phyloP scores from a whole-genome alignment of 768 basidiomycete genomes.

The Clitopilus hobsonii region DNA sequence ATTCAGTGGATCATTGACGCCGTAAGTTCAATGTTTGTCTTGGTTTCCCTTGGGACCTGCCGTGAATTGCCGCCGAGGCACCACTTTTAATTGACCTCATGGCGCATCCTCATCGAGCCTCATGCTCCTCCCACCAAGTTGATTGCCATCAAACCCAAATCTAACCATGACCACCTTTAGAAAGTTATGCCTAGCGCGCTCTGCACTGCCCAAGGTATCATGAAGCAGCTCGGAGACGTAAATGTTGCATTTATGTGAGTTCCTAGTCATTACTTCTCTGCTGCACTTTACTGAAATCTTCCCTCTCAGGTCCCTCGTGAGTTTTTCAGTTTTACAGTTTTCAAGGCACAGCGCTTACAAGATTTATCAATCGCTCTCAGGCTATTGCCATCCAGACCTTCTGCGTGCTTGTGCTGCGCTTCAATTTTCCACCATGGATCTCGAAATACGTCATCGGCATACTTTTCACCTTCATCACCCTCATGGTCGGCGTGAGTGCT shows the following conservation, averaged over 20 bases:
- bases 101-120: not conserved
- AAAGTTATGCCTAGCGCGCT: constrained; percentile 29
- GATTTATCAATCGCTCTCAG: constrained; percentile 14
- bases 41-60: not conserved
- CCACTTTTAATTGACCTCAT: not conserved
- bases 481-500: constrained; percentile 35
- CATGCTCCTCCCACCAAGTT: not conserved
- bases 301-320: constrained; percentile 16
- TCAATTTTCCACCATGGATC: constrained; percentile 23
- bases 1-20: constrained; percentile 34
- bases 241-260: constrained; percentile 38
- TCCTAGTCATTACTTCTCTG: constrained; percentile 7
- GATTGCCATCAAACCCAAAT: not conserved
- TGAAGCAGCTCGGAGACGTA: constrained; percentile 48
- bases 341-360: not conserved
- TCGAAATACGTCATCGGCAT: constrained; percentile 26
- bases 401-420: constrained; percentile 39
- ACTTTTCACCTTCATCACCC: constrained; percentile 35
- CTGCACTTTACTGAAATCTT: not conserved
- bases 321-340: not conserved
- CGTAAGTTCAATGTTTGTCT: constrained; percentile 14
- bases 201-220: constrained; percentile 40
- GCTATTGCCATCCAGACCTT: constrained; percentile 49
- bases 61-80: not conserved
- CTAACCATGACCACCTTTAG: not conserved